A percentile compares a stretch with the other conserved stretches of the same genome.
phyloP scores from a whole-genome alignment of 2,329 filamentous ascomycete genomes.

The Sporothrix brunneoviolacea region DNA sequence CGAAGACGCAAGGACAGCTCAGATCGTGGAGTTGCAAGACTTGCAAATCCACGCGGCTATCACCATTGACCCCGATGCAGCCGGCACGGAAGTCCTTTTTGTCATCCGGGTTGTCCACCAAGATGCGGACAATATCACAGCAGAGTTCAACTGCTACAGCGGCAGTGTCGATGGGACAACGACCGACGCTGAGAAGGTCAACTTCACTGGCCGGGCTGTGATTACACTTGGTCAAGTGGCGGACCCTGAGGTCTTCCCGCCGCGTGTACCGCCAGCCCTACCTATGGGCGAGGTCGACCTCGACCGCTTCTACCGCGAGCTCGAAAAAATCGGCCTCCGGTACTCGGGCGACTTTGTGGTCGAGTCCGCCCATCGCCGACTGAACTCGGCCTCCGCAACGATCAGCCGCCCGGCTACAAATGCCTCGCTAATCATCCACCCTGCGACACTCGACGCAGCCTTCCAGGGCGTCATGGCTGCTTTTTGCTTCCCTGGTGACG shows the following conservation, averaged over 20 bases:
- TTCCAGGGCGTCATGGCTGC: conserved; percentile 31
- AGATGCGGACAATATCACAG: neutral
- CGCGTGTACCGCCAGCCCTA: conserved; percentile 7
- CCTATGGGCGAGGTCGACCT: conserved; percentile 14
- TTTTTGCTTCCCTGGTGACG: conserved; percentile 28
- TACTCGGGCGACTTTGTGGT: conserved; percentile 16
- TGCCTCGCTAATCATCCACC: conserved; percentile 26
- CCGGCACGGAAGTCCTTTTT: conserved; percentile 15
- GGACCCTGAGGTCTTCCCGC: conserved; percentile 1
- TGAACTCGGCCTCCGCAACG: neutral
- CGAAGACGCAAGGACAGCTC: neutral
- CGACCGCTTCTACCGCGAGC: conserved; percentile 13
- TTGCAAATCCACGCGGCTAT: conserved; percentile 14
- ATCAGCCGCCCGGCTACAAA: conserved; percentile 8
- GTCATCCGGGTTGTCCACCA: conserved; percentile 6
- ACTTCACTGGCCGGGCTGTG: conserved; percentile 12
- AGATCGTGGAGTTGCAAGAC: conserved; percentile 14
- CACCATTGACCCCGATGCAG: conserved; percentile 13
- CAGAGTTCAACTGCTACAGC: conserved; percentile 14
- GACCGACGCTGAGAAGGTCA: conserved; percentile 12
- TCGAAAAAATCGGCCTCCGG: conserved; percentile 11
- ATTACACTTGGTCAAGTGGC: conserved; percentile 1
- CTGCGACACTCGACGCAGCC: conserved; percentile 28
- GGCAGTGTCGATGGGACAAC: conserved; percentile 14
- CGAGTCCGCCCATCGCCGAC: conserved; percentile 9